Evolutionary conservation across 495 filamentous ascomycete genomes (phyloP), one percentile per base, ranked within the genome.

Genomic region (Extremus antarcticus): DNA sequence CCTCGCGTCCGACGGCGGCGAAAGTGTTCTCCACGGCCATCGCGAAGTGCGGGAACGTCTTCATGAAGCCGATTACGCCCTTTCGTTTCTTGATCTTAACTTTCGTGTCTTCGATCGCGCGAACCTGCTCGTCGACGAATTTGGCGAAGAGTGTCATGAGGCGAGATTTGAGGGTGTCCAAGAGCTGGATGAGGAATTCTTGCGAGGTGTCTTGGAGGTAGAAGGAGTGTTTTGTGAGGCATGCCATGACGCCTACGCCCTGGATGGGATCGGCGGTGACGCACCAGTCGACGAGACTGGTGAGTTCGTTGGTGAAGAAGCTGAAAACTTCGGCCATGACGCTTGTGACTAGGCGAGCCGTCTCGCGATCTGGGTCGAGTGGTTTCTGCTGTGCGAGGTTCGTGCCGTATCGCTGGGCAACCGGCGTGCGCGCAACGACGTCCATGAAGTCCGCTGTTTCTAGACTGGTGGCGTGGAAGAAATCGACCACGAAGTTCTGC

Each of bases 41-140:
- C 15, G 81, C 83, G 71, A 95, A 95, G 58, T 86, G 76, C 0
- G 91, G 91, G 74, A 97, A 96, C 39, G 88, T 85, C 47, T 88
- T 83, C 72, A 96, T 89, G 68, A 97, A 96, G 9, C 80, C 82
- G 62, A 95, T 95, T 58, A 97, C 88, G 15, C 91, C 91, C 70
- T 94, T 95, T 55, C 91, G 83, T 74, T 96, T 97, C 74, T 95
- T 96, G 70, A 95, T 87, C 70, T 95, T 95, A 62, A 97, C 91
- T 70, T 95, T 96, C n/a, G 90, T 96, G 53, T 97, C 91, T 69
- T 97, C 91, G 57, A 97, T 95, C 24, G 88, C 90, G 23, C 87
- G 86, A 43, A 96, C 84, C 63, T 97, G 91, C 56, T 95, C 88
- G 65, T 97, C 92, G 23, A 95, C 81, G 59, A 97, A 95, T 50